Evolutionary conservation across 192 early-diverging fungal species (phyloP).

Genomic region (Coemansia sp.): DNA sequence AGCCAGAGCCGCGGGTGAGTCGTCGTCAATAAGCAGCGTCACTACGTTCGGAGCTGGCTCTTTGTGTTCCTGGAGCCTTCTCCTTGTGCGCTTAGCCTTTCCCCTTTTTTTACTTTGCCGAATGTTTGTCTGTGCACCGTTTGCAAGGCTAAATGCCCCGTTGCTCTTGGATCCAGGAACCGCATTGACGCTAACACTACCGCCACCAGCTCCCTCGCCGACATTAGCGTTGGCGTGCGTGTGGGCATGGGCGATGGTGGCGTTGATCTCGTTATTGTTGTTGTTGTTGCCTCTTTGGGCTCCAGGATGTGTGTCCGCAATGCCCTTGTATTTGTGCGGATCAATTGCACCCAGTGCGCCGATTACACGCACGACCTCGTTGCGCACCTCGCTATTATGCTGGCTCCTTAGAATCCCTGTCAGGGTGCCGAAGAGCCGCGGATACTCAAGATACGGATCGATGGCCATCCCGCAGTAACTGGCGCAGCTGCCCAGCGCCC

Average conservation of each 20-base stretch:
- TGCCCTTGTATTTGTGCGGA: constrained; percentile 69
- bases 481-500: constrained; percentile 80
- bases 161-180: not conserved
- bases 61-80: not conserved
- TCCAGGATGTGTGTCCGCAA: not conserved
- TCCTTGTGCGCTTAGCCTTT: not conserved
- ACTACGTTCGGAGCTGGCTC: constrained; percentile 29
- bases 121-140: not conserved
- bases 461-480: constrained; percentile 87
- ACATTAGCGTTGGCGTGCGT: not conserved
- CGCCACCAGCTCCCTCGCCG: not conserved
- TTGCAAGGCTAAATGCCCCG: not conserved
- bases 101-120: not conserved
- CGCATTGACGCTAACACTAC: not conserved
- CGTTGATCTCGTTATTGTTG: not conserved
- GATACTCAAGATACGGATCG: constrained; percentile 84
- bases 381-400: constrained; percentile 63
- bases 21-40: constrained; percentile 19
- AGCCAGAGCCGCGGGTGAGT: constrained; percentile 1
- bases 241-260: not conserved
- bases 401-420: constrained; percentile 83
- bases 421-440: constrained; percentile 75
- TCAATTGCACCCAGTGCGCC: constrained; percentile 95
- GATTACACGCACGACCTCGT: constrained; percentile 84
- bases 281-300: not conserved